These are phyloP conservation scores for Claviceps capensis DNA, from an alignment of 2,329 filamentous ascomycete species.

Conservation along the genomic window DNA sequence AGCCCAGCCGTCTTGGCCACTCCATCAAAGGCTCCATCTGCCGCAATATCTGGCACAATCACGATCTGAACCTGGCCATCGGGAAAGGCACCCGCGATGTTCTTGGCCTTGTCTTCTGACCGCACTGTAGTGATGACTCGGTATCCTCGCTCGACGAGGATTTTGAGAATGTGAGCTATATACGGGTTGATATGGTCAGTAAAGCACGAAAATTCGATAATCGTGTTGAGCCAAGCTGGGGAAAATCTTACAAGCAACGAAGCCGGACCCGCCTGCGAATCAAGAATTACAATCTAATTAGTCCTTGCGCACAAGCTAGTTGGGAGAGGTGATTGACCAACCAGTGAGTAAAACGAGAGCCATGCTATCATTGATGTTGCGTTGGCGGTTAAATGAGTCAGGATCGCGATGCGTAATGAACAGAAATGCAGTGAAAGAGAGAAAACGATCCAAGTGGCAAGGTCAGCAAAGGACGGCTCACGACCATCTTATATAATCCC, in stretches of 20 bases:
- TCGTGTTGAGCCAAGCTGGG: no score
- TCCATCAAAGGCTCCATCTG: conserved; percentile 59
- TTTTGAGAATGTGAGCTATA: conserved; percentile 39
- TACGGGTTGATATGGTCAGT: background rate
- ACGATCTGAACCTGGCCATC: conserved; percentile 30
- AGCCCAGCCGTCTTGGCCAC: conserved; percentile 36
- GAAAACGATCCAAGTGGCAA: background rate
- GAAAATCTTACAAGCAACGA: background rate
- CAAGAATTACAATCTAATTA: background rate
- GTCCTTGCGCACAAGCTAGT: background rate
- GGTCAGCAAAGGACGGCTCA: background rate
- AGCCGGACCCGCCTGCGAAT: background rate
- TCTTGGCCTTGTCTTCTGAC: conserved; percentile 37
- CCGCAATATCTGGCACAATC: conserved; percentile 67
- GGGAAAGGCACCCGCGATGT: conserved; percentile 35
- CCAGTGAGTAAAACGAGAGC: background rate
- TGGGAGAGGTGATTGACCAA: background rate
- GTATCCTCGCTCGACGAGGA: conserved; percentile 36
- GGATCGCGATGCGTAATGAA: no score
- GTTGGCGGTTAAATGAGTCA: no score
- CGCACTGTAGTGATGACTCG: conserved; percentile 43
- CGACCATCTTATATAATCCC: background rate
- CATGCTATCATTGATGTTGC: background rate
- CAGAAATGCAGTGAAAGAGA: no score
- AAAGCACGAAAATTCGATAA: background rate